Conservation (phyloP, 1,139 yeast genomes). For the Candida smagusa region DNA sequence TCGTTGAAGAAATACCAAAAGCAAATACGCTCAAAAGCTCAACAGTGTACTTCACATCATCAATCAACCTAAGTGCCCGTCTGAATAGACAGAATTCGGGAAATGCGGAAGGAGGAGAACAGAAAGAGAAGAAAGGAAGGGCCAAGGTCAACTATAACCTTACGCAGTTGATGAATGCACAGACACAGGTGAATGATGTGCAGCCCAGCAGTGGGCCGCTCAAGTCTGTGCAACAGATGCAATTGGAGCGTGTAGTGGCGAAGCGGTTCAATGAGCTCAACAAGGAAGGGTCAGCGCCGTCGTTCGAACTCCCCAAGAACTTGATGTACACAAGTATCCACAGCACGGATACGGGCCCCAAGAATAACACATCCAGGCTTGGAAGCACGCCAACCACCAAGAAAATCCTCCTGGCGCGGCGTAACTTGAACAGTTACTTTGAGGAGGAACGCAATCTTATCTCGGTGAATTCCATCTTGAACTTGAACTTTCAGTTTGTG, state of each 20-base stretch:
- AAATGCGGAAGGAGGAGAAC: conserved; percentile 3
- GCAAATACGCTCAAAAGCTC: conserved; percentile 29
- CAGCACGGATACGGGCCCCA: conserved; percentile 20
- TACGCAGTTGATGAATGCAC: conserved; percentile 44
- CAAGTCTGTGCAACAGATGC: conserved; percentile 44
- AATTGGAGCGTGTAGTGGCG: conserved; percentile 38
- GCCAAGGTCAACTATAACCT: conserved; percentile 47
- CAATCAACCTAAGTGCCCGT: conserved; percentile 42
- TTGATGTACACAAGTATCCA: conserved; percentile 36
- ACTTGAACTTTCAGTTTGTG: conserved; percentile 40
- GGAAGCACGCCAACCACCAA: conserved; percentile 49
- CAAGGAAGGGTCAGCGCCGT: conserved; percentile 27
- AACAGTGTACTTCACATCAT: conserved; percentile 44
- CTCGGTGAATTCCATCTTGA: conserved; percentile 40
- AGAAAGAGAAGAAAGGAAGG: conserved; percentile 22
- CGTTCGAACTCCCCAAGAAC: conserved; percentile 43
- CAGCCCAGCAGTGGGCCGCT: conserved; percentile 30
- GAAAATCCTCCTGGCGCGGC: conserved; percentile 41
- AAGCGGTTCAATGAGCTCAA: conserved; percentile 37
- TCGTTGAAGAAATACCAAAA: conserved; percentile 47
- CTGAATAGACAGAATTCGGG: conserved; percentile 17
- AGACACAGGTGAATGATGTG: conserved; percentile 34
- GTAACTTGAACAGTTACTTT: conserved; percentile 45
- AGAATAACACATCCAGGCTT: conserved; percentile 23
- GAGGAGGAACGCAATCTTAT: conserved; percentile 48